Evolutionary conservation across 2,329 filamentous ascomycete genomes (phyloP), one percentile per base, ranked within the genome.

Genomic region (Chaetomiaceae sp.): DNA sequence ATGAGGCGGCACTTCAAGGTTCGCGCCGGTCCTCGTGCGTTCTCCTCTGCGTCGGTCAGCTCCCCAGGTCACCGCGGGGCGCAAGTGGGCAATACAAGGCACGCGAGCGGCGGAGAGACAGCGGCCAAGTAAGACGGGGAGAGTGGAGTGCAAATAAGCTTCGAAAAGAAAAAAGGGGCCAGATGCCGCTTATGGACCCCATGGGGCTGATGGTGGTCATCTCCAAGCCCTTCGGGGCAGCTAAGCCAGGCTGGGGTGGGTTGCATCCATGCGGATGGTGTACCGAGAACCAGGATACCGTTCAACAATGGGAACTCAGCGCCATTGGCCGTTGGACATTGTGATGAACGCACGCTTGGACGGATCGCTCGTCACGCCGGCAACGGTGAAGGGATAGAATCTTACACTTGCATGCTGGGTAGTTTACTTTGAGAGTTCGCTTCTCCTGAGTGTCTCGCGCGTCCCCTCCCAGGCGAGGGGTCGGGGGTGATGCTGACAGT

Each of bases 141-240:
- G 34, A 20, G 18, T 20, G 42, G 39, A 11, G 38, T 48, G 35
- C 26, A 43, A 50, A 45, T 50, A 52, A 45, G 45, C 47, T 49
- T 52, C 32, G 12, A 29, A 49, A 49, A 45, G n/a, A 47, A 17
- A 30, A 46, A 45, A 29, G 19, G 9, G 6, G 18, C 38, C n/a
- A 39, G 44, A 45, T 18, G 39, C 38, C 33, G 32, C 42, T 40
- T 46, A 42, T 37, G 48, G 42, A n/a, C 18, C 26, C 17, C 26
- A 22, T 33, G 27, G 36, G 33, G 36, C 40, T 34, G 40, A 29
- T 10, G 40, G 8, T 45, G 27, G 33, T 39, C 41, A 42, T 42
- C n/a, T 37, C 26, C 26, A n/a, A 33, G 42, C 34, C 15, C 14
- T 8, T 20, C 12, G 4, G 14, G 12, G 17, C 19, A 14, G 24